Conservation (phyloP, 306 rosid species). For the Vachellia collinsii region DNA sequence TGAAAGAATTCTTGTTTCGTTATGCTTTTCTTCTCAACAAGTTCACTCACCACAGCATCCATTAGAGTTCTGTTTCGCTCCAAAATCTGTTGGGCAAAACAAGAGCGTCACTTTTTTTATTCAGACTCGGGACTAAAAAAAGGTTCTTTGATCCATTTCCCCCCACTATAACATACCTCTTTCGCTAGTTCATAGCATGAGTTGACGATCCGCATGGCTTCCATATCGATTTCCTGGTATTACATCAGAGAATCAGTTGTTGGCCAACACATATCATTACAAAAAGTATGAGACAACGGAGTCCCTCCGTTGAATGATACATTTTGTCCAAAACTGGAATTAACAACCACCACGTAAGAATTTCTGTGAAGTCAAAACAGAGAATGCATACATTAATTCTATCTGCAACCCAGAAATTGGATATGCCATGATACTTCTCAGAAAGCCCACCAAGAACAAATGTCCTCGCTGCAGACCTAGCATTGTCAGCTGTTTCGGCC, state of each 20-base stretch:
- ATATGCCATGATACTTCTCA: constrained; percentile 73
- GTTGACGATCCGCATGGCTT: constrained; percentile 72
- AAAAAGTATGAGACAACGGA: not conserved
- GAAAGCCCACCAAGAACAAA: constrained; percentile 93
- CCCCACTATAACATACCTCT: constrained; percentile 57
- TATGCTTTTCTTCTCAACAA: constrained; percentile 79
- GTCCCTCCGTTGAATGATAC: not conserved
- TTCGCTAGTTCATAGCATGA: constrained; percentile 82
- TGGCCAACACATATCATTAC: constrained; percentile 13
- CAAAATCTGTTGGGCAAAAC: constrained; percentile 64
- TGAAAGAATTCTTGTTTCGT: constrained; percentile 72
- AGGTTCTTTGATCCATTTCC: not conserved
- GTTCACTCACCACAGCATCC: constrained; percentile 81
- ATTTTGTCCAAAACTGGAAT: constrained; percentile 1
- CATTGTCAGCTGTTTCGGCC: constrained; percentile 98
- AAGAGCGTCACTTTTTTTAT: not conserved
- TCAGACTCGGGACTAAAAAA: not conserved
- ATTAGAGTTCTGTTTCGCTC: constrained; percentile 65
- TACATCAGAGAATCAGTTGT: constrained; percentile 1
- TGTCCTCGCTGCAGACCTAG: constrained; percentile 89
- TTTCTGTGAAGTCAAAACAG: constrained; percentile 21
- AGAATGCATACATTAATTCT: constrained; percentile 71
- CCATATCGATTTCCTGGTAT: constrained; percentile 77
- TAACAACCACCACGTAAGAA: constrained; percentile 17
- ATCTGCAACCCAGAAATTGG: constrained; percentile 86